phyloP scores from a whole-genome alignment of 345 rosid species.

The Hibiscus syriacus region DNA sequence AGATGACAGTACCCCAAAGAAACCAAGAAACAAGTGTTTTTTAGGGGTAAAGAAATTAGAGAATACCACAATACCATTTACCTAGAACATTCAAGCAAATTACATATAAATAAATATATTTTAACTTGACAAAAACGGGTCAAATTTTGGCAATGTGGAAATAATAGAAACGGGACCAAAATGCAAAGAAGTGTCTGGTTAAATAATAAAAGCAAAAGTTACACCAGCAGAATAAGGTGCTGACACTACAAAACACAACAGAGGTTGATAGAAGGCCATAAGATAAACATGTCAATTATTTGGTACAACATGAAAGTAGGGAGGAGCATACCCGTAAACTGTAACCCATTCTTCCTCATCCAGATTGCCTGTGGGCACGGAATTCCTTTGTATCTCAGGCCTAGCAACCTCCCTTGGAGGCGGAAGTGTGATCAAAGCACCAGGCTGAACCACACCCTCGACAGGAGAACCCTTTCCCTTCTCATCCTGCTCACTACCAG shows the following conservation, averaged over 20 bases:
- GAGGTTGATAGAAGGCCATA: background rate
- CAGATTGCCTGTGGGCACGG: conserved; percentile 65
- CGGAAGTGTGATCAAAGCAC: conserved; percentile 79
- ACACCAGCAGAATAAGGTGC: background rate
- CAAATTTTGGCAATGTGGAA: background rate
- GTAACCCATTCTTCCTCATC: conserved; percentile 99
- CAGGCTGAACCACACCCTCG: conserved; percentile 85
- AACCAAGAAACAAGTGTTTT: background rate
- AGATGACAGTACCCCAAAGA: background rate
- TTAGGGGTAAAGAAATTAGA: background rate
- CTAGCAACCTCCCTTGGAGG: conserved; percentile 97
- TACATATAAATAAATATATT: background rate
- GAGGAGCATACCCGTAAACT: conserved; percentile 69
- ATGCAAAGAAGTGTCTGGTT: background rate
- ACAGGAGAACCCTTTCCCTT: conserved; percentile 90
- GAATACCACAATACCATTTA: background rate
- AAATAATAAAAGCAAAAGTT: background rate
- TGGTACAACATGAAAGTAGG: background rate
- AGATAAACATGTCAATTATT: background rate
- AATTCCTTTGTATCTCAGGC: conserved; percentile 73
- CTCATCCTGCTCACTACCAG: conserved; percentile 61
- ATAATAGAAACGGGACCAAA: background rate
- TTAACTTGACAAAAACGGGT: background rate
- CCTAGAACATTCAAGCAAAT: background rate
- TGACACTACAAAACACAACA: background rate